Conservation (phyloP, 495 filamentous ascomycete genomes). For the Tetracladium marchalianum region DNA sequence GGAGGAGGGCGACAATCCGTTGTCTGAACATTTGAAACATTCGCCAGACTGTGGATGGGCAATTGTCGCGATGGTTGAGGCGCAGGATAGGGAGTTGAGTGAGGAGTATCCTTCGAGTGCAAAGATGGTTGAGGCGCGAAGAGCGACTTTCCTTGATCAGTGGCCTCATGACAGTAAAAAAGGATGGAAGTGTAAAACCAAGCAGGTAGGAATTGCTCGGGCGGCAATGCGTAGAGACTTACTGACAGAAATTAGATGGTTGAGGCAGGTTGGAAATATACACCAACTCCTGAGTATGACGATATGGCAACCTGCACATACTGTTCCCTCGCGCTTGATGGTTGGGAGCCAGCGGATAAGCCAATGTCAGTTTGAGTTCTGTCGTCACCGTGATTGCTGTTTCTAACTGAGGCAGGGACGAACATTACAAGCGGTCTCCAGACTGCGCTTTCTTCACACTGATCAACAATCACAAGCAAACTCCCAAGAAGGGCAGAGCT, state of each 20-base stretch:
- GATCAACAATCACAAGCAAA: constrained; percentile 27
- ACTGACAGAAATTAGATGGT: constrained; percentile 55
- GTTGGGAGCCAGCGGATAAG: constrained; percentile 86
- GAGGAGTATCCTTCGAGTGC: constrained; percentile 64
- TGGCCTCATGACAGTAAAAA: constrained; percentile 89
- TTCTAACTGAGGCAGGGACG: constrained; percentile 49
- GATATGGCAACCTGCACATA: constrained; percentile 86
- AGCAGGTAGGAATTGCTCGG: constrained; percentile 55
- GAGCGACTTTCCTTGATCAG: constrained; percentile 61
- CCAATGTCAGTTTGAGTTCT: constrained; percentile 52
- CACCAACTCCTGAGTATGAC: constrained; percentile 65
- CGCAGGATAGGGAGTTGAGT: constrained; percentile 48
- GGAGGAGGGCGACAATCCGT: constrained; percentile 73
- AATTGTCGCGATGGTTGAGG: constrained; percentile 61
- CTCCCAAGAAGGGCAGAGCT: constrained; percentile 34
- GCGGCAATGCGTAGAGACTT: not conserved
- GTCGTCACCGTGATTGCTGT: not conserved
- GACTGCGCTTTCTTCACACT: constrained; percentile 74
- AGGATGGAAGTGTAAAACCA: constrained; percentile 78
- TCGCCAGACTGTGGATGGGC: constrained; percentile 82
- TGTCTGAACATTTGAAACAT: constrained; percentile 77
- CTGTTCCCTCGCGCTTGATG: constrained; percentile 75
- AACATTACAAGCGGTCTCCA: constrained; percentile 70
- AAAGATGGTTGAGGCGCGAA: constrained; percentile 62
- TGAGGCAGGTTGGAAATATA: constrained; percentile 88